Evolutionary conservation across 208 protist species (phyloP), one percentile per base, ranked within the genome.

Genomic region (Acanthamoeba triangularis): DNA sequence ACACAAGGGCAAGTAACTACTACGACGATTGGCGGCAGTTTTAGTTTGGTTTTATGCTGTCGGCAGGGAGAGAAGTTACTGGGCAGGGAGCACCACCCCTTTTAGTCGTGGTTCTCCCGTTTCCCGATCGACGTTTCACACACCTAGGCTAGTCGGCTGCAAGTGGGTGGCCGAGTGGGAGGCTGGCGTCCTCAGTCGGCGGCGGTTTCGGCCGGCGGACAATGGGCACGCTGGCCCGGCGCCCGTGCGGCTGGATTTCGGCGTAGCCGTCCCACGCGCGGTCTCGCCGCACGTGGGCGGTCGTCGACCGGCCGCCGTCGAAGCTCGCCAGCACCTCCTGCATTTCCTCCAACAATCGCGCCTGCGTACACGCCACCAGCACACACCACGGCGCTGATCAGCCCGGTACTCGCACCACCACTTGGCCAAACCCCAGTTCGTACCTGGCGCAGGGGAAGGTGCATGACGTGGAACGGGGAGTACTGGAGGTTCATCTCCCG

Each of bases 401-500:
- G 18, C 59, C 28, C 18, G 18, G 23, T 67, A 67, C 28, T n/a
- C 28, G 28, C 28, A 5, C n/a, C 28, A 67, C 28, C 59, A 30
- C 18, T 59, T 23, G 52, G 0, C 52, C 0, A 44, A 8, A 5
- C 35, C 23, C 67, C 0, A 28, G 33, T 41, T 11, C 35, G 35
- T 76, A 85, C 76, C 76, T 85, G 76, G 3, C 80, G 80, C 4
- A 88, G 49, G 8, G 80, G 80, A 8, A 88, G 47, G 25, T 49
- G 80, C 80, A 63, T 63, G 47, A 88, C 20, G 80, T 88, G 80
- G 33, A 35, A 20, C 1, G 49, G 80, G 25, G n/a, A 14, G 80
- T 88, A 56, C 28, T 88, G 49, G 11, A 65, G 47, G 25, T 56
- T 49, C 5, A 85, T 37, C 25, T 88, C 80, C 16, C 41, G 47